Evolutionary conservation across 192 early-diverging fungal genomes (phyloP).

Genomic region (Rhizoclosmatium globosum): DNA sequence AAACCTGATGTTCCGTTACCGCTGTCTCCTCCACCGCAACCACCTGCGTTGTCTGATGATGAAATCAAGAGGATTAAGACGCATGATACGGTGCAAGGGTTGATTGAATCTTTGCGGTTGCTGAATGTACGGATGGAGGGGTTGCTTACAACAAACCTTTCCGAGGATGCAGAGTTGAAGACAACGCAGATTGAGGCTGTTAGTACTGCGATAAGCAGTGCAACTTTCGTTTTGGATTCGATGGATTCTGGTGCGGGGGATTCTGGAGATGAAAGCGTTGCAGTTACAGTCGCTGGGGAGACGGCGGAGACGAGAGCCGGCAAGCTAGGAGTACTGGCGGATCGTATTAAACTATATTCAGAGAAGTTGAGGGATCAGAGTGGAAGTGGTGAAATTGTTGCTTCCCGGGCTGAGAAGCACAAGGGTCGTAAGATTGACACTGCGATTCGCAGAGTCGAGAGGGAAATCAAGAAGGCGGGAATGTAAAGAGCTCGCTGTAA

Average conservation of each 20-base stretch:
- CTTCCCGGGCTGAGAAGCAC: slow-evolving; percentile 12
- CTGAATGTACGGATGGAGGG: background rate
- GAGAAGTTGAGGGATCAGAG: slow-evolving; percentile 25
- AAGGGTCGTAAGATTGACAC: slow-evolving; percentile 9
- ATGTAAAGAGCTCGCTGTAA: background rate
- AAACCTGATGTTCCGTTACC: background rate
- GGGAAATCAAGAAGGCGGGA: slow-evolving; percentile 30
- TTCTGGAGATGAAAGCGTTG: background rate
- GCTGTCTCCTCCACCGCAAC: background rate
- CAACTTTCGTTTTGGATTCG: slow-evolving; percentile 14
- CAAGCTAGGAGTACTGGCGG: slow-evolving; percentile 3
- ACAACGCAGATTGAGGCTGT: slow-evolving; percentile 11
- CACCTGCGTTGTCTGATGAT: background rate
- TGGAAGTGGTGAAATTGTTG: background rate
- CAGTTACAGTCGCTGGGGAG: background rate
- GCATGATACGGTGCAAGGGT: background rate
- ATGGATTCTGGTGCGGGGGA: background rate
- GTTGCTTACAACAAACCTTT: slow-evolving; percentile 4
- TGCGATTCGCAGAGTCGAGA: slow-evolving; percentile 13
- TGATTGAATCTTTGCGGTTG: slow-evolving; percentile 13
- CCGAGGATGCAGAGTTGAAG: background rate
- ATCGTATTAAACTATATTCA: background rate
- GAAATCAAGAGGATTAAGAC: background rate
- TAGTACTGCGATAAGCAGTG: slow-evolving; percentile 21
- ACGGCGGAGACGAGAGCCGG: slow-evolving; percentile 6